Percentiles rank a stretch among this genome's conserved stretches.
phyloP scores from a whole-genome alignment of 2,329 filamentous ascomycete species.

The Hypoxylon sp. region DNA sequence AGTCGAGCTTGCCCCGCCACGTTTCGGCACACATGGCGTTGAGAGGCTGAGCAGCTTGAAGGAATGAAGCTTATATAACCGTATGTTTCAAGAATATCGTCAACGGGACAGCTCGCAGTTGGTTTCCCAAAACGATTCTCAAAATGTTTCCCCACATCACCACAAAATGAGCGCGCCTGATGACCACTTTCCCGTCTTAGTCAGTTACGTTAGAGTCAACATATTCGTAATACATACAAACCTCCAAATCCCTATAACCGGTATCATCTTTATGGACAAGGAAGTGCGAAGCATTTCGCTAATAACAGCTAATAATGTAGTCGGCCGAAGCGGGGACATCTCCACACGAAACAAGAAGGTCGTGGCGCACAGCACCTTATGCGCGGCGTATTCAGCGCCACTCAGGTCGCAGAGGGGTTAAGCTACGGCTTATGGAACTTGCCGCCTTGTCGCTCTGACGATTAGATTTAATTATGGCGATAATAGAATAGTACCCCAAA shows the following conservation, averaged over 20 bases:
- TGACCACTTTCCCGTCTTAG: conserved; percentile 17
- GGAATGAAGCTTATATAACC: conserved; percentile 39
- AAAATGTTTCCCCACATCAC: conserved; percentile 3
- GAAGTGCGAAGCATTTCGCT: conserved; percentile 27
- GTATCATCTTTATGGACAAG: conserved; percentile 24
- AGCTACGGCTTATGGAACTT: neutral
- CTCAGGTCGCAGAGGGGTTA: neutral
- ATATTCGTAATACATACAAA: conserved; percentile 19
- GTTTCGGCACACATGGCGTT: conserved; percentile 34
- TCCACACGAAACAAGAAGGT: conserved; percentile 29
- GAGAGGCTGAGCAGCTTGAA: conserved; percentile 40
- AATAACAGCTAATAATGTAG: conserved; percentile 9
- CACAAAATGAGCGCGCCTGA: conserved; percentile 8
- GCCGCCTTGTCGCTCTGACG: conserved; percentile 2
- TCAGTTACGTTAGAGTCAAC: conserved; percentile 6
- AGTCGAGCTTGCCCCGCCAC: conserved; percentile 35
- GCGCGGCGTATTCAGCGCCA: conserved; percentile 14
- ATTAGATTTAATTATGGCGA: conserved; percentile 15
- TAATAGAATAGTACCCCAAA: conserved; percentile 6
- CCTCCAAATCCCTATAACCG: conserved; percentile 5
- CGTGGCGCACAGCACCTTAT: conserved; percentile 12
- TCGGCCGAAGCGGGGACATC: conserved; percentile 29
- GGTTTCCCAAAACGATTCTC: conserved; percentile 31
- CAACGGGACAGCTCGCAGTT: conserved; percentile 34
- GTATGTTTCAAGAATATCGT: conserved; percentile 37